A percentile compares a stretch with the other conserved stretches of the same genome.
phyloP scores from a whole-genome alignment of 306 rosid genomes.

The Mimosa pudica region DNA sequence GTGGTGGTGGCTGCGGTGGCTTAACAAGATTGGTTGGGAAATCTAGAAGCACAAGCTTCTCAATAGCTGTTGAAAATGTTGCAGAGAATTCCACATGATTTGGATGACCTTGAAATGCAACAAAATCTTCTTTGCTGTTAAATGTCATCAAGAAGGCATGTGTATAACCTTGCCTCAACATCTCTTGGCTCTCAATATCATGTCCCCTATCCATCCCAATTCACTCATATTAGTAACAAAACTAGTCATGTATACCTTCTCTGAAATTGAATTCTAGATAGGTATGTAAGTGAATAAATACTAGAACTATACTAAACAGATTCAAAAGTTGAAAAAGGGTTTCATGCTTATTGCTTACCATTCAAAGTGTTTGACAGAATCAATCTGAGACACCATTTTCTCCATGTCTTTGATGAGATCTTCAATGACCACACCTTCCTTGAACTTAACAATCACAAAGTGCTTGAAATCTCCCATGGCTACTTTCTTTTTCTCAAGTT shows the following conservation, averaged over 20 bases:
- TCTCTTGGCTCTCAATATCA: constrained; percentile 69
- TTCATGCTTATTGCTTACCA: constrained; percentile 48
- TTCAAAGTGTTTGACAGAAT: constrained; percentile 72
- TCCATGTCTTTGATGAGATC: constrained; percentile 63
- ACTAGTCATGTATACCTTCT: neutral
- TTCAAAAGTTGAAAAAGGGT: neutral
- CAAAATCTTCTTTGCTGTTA: constrained; percentile 66
- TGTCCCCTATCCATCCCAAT: constrained; percentile 60
- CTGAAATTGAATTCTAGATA: neutral
- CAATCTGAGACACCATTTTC: constrained; percentile 62
- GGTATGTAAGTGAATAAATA: neutral
- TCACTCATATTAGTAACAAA: neutral
- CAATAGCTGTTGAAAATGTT: constrained; percentile 72
- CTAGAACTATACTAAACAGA: neutral
- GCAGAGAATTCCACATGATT: constrained; percentile 72
- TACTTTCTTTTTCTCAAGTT: neutral
- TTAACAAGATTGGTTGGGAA: constrained; percentile 69
- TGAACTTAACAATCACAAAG: constrained; percentile 81
- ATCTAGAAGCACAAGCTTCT: constrained; percentile 84
- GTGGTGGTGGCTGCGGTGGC: constrained; percentile 23
- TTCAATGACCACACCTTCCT: constrained; percentile 63
- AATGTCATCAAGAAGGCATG: constrained; percentile 87
- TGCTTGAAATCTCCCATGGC: constrained; percentile 84
- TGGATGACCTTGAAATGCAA: constrained; percentile 62
- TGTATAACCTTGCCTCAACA: constrained; percentile 83